Conservation (phyloP, 148 eudicot species). For the Nepenthes mirabilis region DNA sequence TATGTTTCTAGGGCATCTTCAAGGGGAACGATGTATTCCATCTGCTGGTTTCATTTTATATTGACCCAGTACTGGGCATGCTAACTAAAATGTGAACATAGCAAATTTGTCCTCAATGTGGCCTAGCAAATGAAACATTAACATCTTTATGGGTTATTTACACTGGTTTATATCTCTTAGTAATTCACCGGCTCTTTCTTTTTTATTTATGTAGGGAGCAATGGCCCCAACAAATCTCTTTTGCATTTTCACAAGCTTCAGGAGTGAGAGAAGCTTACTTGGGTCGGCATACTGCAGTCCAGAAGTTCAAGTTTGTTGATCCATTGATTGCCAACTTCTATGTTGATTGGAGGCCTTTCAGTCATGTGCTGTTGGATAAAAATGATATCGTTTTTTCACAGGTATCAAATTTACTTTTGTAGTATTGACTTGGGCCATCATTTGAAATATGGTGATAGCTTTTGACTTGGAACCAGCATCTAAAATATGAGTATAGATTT, state of each 20-base stretch:
- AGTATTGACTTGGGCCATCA: background rate
- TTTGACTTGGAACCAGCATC: no score
- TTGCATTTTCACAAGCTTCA: constrained; percentile 15
- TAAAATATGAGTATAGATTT: no score
- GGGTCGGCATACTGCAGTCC: constrained; percentile 29
- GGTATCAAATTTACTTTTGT: constrained; percentile 18
- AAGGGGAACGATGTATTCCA: no score
- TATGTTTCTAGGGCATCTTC: no score
- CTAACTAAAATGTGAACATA: no score
- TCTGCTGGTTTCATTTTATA: no score
- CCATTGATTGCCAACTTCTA: constrained; percentile 22
- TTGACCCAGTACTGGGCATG: no score
- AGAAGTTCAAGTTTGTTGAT: constrained; percentile 47
- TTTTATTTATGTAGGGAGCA: constrained; percentile 25
- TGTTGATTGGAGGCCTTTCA: constrained; percentile 22
- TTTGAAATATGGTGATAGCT: background rate
- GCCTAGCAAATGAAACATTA: no score
- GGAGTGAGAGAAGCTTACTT: constrained; percentile 40
- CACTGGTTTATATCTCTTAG: no score
- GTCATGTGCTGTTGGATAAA: constrained; percentile 22
- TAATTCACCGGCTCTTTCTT: background rate
- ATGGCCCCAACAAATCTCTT: constrained; percentile 33
- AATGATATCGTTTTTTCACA: constrained; percentile 36
- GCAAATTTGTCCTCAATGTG: no score
- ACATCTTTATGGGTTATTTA: no score